Evolutionary conservation across 805 yeast genomes (phyloP), one percentile per base, ranked within the genome.

Genomic region (Cyberlindnera japonica): DNA sequence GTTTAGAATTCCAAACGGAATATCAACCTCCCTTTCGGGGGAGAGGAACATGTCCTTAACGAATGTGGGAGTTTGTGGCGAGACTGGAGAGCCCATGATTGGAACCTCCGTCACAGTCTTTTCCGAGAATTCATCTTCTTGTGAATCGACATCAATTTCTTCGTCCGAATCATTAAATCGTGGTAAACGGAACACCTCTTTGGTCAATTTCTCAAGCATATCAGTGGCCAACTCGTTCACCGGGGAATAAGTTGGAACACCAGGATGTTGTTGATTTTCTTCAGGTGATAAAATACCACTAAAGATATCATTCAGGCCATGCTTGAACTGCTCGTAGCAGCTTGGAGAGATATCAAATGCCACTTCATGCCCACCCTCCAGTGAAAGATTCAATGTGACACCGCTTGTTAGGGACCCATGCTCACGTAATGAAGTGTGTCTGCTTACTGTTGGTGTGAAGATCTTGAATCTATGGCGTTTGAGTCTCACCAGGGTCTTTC

Each of bases 191-290:
- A 27, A 27, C 3, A 40, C 11, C 12, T 27, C n/a, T 25, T 29
- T 13, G 5, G 16, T 38, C 41, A 45, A 41, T 16, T 18, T 11
- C 23, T 38, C 28, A 14, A 45, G 45, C 11, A 25, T 27, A 16
- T 41, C 42, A 21, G 16, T 30, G 8, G 18, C 15, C 36, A 42
- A 34, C 19, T 14, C 33, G 29, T 38, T 24, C 21, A 39, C 17
- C 5, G 44, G 49, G 10, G 45, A 41, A 16, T 19, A 29, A 18
- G 17, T 29, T 6, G 38, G 38, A 20, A 35, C 4, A 15, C 16
- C n/a, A 7, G 14, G 17, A 28, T 16, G n/a, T 16, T 28, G 24
- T 18, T 21, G 14, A 11, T 7, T 16, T 6, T 31, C 34, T 11
- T 19, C 17, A 13, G 22, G 14, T 11, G 15, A 7, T n/a, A 6